phyloP scores from a whole-genome alignment of 2,329 filamentous ascomycete species.

The Colletotrichum siamense region DNA sequence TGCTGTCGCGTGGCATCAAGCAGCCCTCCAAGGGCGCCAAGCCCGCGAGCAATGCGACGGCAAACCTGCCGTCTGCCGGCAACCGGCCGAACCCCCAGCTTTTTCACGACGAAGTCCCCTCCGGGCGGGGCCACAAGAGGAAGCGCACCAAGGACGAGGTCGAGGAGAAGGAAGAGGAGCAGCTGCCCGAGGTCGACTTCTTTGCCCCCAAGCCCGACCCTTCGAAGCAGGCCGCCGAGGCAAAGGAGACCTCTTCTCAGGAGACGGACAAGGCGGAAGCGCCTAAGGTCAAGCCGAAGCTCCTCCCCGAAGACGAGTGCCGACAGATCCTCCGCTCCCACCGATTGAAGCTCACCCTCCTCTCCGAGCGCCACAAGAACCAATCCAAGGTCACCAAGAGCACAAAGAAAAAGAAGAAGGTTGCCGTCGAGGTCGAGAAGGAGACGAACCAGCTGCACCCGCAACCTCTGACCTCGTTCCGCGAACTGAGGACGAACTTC shows the following conservation, averaged over 20 bases:
- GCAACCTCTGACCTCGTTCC: slow-evolving; percentile 79
- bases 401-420: slow-evolving; percentile 50
- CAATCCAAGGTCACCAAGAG: slow-evolving; percentile 56
- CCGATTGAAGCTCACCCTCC: slow-evolving; percentile 81
- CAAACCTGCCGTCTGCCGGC: slow-evolving; percentile 68
- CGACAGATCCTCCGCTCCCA: slow-evolving; percentile 78
- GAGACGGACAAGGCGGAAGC: slow-evolving; percentile 26
- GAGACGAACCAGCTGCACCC: slow-evolving; percentile 72
- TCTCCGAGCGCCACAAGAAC: slow-evolving; percentile 58
- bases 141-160: slow-evolving; percentile 49
- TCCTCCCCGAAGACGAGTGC: slow-evolving; percentile 73
- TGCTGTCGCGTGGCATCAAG: slow-evolving; percentile 75
- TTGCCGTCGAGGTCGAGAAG: slow-evolving; percentile 52
- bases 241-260: slow-evolving; percentile 24
- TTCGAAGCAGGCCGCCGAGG: slow-evolving; percentile 17
- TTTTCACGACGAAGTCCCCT: slow-evolving; percentile 62
- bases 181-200: slow-evolving; percentile 60
- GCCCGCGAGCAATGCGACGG: slow-evolving; percentile 33
- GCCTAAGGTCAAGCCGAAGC: slow-evolving; percentile 34
- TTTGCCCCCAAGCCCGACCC: slow-evolving; percentile 55
- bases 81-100: slow-evolving; percentile 71
- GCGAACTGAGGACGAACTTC: slow-evolving; percentile 73
- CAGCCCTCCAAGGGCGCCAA: slow-evolving; percentile 45
- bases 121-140: slow-evolving; percentile 55
- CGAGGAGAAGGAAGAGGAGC: slow-evolving; percentile 35